phyloP scores from a whole-genome alignment of 164 flowering plant genomes.

The Litsea cubeba region DNA sequence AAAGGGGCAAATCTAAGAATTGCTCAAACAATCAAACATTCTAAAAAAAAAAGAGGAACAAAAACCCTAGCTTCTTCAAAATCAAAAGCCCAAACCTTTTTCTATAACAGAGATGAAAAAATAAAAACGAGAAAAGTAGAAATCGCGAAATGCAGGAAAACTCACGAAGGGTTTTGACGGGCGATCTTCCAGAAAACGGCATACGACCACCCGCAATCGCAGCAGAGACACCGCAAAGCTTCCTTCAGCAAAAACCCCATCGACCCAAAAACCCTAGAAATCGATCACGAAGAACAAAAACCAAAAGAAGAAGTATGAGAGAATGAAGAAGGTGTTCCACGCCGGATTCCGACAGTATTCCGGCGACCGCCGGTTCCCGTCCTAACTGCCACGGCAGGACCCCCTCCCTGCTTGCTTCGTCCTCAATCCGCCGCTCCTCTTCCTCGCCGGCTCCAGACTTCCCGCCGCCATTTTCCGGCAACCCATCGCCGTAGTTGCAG shows the following conservation, averaged over 20 bases:
- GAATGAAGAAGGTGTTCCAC: background rate
- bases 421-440: constrained; percentile 81
- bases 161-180: constrained; percentile 70
- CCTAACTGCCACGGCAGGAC: constrained; percentile 93
- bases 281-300: background rate
- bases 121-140: background rate
- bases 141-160: constrained; percentile 6
- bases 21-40: no score
- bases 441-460: constrained; percentile 72
- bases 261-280: background rate
- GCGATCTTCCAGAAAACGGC: constrained; percentile 94
- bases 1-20: no score
- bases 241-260: constrained; percentile 69
- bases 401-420: constrained; percentile 96
- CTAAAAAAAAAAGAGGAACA: no score
- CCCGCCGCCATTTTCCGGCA: constrained; percentile 41
- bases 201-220: constrained; percentile 68
- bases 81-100: no score
- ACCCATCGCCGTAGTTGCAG: constrained; percentile 32
- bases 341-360: background rate
- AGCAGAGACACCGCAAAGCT: constrained; percentile 62
- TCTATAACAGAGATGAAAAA: no score
- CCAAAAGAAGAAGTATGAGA: background rate
- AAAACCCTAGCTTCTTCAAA: no score
- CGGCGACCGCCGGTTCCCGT: background rate